Percentiles rank a stretch among this genome's conserved stretches.
phyloP scores from a whole-genome alignment of 768 basidiomycete genomes.

The Tephrocybe sp. region DNA sequence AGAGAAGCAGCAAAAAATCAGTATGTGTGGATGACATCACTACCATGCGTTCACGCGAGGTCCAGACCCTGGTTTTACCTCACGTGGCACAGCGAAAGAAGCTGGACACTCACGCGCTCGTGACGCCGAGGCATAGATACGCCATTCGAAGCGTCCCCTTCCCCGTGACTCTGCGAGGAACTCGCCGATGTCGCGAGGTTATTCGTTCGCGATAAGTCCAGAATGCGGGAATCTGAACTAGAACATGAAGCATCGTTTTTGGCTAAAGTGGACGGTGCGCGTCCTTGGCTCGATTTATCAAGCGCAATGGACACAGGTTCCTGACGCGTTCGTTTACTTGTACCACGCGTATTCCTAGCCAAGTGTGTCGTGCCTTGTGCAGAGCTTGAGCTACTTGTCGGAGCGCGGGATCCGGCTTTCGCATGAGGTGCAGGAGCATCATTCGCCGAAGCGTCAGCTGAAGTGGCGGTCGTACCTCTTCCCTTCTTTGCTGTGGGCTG shows the following conservation, averaged over 20 bases:
- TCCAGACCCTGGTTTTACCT: slow-evolving; percentile 1
- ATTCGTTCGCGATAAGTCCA: slow-evolving; percentile 7
- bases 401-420: not conserved
- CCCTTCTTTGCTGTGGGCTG: slow-evolving; percentile 14
- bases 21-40: slow-evolving; percentile 9
- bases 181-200: slow-evolving; percentile 4
- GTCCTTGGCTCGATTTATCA: slow-evolving; percentile 1
- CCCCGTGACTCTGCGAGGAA: slow-evolving; percentile 4
- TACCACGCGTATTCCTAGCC: not conserved
- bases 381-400: slow-evolving; percentile 12
- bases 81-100: slow-evolving; percentile 13
- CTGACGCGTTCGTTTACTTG: slow-evolving; percentile 4
- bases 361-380: not conserved
- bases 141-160: slow-evolving; percentile 1
- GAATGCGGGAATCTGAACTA: not conserved
- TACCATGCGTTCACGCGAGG: not conserved
- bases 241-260: slow-evolving; percentile 7
- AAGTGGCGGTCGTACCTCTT: not conserved
- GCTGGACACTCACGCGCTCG: slow-evolving; percentile 14
- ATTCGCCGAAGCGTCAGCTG: slow-evolving; percentile 1
- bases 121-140: slow-evolving; percentile 4
- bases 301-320: slow-evolving; percentile 1
- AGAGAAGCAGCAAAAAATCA: slow-evolving; percentile 5
- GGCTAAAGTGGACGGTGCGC: not conserved
- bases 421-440: not conserved